Evolutionary conservation across 2,329 filamentous ascomycete genomes (phyloP).

Genomic region (Coccinonectria pachysandricola): DNA sequence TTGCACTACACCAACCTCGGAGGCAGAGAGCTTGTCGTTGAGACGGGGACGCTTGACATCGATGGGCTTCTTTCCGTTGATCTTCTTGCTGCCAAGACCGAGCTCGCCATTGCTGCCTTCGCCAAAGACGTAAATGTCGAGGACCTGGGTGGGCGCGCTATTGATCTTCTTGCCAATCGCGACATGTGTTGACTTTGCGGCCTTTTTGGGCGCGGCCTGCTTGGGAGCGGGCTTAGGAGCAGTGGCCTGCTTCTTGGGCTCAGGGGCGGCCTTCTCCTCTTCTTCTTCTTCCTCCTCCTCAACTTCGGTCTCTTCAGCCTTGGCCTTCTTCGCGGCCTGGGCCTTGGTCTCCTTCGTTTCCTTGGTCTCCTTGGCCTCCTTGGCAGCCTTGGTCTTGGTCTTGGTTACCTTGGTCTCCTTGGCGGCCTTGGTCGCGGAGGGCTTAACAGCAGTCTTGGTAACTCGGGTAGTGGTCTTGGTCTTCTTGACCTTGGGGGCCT

Average conservation of each 20-base stretch:
- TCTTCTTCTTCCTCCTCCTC: conserved; percentile 1
- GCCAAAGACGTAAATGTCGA: conserved; percentile 73
- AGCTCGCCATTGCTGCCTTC: conserved; percentile 75
- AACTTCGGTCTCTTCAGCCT: conserved; percentile 29
- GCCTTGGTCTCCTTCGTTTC: conserved; percentile 31
- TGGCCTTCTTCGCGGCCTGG: conserved; percentile 24
- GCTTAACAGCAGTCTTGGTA: conserved; percentile 13
- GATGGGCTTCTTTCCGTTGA: conserved; percentile 49
- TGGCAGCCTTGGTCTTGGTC: conserved; percentile 44
- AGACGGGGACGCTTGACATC: conserved; percentile 76
- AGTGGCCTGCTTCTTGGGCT: conserved; percentile 9
- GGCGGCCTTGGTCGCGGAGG: conserved; percentile 17
- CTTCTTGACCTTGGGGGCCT: conserved; percentile 20
- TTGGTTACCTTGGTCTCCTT: conserved; percentile 17
- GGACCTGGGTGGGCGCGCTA: conserved; percentile 46
- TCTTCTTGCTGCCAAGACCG: conserved; percentile 61
- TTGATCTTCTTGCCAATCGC: conserved; percentile 60
- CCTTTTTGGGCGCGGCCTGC: conserved; percentile 27
- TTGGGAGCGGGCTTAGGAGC: conserved; percentile 8
- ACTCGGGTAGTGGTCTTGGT: no score
- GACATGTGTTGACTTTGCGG: conserved; percentile 23
- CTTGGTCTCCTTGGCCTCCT: conserved; percentile 49
- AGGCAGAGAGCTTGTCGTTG: conserved; percentile 53
- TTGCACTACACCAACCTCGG: conserved; percentile 64
- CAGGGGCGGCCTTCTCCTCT: conserved; percentile 11